These are phyloP conservation scores for Candida easanensis DNA, from an alignment of 805 yeast genomes.

Conservation along the genomic window DNA sequence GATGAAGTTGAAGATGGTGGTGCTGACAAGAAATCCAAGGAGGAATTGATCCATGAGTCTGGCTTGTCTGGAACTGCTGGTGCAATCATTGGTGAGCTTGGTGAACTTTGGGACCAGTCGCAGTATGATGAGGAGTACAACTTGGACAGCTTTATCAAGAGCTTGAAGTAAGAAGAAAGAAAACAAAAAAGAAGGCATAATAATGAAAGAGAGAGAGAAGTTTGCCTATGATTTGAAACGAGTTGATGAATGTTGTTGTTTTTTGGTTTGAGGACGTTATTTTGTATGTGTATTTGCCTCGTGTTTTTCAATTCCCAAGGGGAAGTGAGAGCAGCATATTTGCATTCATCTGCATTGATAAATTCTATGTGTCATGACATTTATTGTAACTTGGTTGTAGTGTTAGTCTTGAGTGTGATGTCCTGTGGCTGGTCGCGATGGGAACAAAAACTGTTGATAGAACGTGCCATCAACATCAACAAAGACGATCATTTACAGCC, in stretches of 20 bases:
- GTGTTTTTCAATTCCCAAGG: no score
- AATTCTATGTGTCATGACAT: background rate
- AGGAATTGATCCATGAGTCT: slow-evolving; percentile 52
- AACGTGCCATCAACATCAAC: background rate
- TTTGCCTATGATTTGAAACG: background rate
- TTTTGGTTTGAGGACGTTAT: no score
- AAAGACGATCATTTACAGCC: background rate
- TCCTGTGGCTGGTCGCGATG: background rate
- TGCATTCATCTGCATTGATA: background rate
- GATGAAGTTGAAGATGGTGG: slow-evolving; percentile 29
- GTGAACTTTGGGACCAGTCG: slow-evolving; percentile 93
- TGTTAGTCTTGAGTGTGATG: background rate
- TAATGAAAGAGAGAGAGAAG: no score
- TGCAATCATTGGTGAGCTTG: slow-evolving; percentile 83
- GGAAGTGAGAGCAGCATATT: background rate
- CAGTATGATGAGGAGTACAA: slow-evolving; percentile 97
- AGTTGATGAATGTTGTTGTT: background rate
- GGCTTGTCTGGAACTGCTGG: slow-evolving; percentile 85
- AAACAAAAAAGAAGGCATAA: no score
- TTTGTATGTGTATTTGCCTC: background rate
- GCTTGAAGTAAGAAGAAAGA: slow-evolving; percentile 17
- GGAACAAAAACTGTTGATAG: no score
- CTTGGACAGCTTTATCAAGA: slow-evolving; percentile 86
- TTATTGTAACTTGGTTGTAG: no score
- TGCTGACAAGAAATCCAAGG: slow-evolving; percentile 14